Evolutionary conservation across 345 rosid genomes (phyloP).

Genomic region (Euphorbia pulcherrima): DNA sequence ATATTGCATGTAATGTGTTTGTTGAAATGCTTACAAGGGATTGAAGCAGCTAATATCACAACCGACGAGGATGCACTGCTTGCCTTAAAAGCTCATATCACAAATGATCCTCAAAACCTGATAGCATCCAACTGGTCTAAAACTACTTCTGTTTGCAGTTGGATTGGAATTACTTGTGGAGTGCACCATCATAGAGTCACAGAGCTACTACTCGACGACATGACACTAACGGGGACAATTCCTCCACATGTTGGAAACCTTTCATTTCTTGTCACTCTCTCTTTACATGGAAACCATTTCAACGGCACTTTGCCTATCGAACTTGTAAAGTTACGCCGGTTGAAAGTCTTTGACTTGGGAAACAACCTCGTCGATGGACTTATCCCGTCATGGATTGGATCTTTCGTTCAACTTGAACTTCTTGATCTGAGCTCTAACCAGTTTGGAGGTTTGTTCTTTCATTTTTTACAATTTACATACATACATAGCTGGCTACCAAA

Average conservation of each 20-base stretch:
- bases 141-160: constrained; percentile 7
- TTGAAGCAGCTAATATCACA: too few relatives aligned
- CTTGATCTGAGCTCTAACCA: not conserved
- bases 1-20: too few relatives aligned
- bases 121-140: constrained; percentile 7
- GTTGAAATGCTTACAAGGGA: too few relatives aligned
- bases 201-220: not conserved
- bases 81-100: constrained; percentile 10
- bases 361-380: constrained; percentile 5
- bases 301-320: constrained; percentile 11
- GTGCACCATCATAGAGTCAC: not conserved
- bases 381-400: constrained; percentile 5
- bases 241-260: constrained; percentile 8
- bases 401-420: not conserved
- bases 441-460: constrained; percentile 3
- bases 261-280: constrained; percentile 5
- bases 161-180: constrained; percentile 7
- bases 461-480: too few relatives aligned
- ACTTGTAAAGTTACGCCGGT: not conserved
- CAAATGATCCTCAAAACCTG: constrained; percentile 10
- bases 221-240: not conserved
- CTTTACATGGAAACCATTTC: constrained; percentile 8
- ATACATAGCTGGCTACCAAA: too few relatives aligned
- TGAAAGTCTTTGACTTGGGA: not conserved
- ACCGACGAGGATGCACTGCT: too few relatives aligned